phyloP scores from a whole-genome alignment of 306 rosid species.

The Dryas alaskensis region DNA sequence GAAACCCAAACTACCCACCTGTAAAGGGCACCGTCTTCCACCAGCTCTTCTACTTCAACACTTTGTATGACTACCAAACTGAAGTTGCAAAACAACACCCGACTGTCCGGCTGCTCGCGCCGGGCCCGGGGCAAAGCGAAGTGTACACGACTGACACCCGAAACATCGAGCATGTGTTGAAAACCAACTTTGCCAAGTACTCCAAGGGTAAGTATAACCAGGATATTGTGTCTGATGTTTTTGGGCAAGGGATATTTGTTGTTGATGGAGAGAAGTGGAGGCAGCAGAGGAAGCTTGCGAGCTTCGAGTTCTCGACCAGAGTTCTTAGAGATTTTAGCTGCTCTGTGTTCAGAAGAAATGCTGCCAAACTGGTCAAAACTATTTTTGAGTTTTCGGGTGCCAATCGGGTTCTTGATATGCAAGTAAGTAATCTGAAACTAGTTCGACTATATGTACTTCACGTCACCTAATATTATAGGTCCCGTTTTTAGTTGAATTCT shows the following conservation, averaged over 20 bases:
- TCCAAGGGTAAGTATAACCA: conserved; percentile 45
- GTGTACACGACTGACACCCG: conserved; percentile 44
- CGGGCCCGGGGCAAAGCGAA: conserved; percentile 31
- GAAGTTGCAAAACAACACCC: conserved; percentile 34
- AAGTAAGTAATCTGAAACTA: conserved; percentile 36
- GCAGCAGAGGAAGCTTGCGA: conserved; percentile 68
- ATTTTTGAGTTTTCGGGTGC: conserved; percentile 28
- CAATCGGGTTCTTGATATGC: conserved; percentile 55
- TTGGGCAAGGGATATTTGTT: conserved; percentile 62
- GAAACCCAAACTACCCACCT: conserved; percentile 50
- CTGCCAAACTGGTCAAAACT: conserved; percentile 48
- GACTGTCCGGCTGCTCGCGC: conserved; percentile 47
- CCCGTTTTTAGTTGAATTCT: no score
- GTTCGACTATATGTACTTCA: no score
- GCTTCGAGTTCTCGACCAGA: conserved; percentile 66
- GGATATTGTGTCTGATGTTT: conserved; percentile 40
- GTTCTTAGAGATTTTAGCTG: conserved; percentile 68
- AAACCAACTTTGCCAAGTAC: conserved; percentile 44
- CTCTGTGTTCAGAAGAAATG: conserved; percentile 47
- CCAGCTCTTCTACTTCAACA: conserved; percentile 44
- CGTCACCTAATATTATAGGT: no score
- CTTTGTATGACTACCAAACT: conserved; percentile 43
- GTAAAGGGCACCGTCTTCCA: conserved; percentile 53
- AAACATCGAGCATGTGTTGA: conserved; percentile 56
- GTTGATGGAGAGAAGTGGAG: conserved; percentile 75